Evolutionary conservation across 2,329 filamentous ascomycete genomes (phyloP), one percentile per base, ranked within the genome.

Genomic region (Neofusicoccum cordaticola): DNA sequence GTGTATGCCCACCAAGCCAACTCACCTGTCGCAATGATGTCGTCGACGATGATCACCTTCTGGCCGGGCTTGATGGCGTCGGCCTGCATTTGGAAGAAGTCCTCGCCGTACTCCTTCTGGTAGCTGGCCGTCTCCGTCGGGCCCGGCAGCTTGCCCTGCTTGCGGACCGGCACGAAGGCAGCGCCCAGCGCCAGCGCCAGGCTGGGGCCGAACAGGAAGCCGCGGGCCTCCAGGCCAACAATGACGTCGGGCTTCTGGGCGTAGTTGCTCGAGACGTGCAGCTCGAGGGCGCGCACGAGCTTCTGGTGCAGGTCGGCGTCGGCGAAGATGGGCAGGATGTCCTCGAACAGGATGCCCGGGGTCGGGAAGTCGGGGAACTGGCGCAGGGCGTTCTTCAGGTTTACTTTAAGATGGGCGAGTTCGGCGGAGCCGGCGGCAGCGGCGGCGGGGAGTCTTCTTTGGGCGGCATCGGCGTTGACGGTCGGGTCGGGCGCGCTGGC

Each of bases 11-110:
- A 17, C 15, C 45, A 57, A 51, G 56, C 44, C 65, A 81, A 81
- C 89, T 78, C 84, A 97, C 94, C 94, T 69, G 95, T 99, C 65
- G 95, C 95, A 81, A 99, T 98, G 75, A 99, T 96, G 78, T 99
- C 95, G 79, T 99, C 95, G 37, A 99, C 93, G 69, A 99, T 86
- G 67, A 99, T 82, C 65, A 97, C 94, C 78, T 90, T 93, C 82
- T 97, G 92, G 41, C 93, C 93, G 60, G 87, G 84, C 81, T 90
- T 89, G 73, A 99, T 89, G 50, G 90, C 89, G 78, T 90, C 93
- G 70, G 86, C 83, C 83, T 99, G 95, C 83, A 99, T 96, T 85
- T 98, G 92, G 83, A 99, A 98, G 76, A 89, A 89, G 78, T 99
- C 95, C 79, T 88, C 85, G 68, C 95, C 95, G 75, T 99, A 99